Evolutionary conservation across 2,329 filamentous ascomycete genomes (phyloP).

Genomic region (Alternaria triticina): DNA sequence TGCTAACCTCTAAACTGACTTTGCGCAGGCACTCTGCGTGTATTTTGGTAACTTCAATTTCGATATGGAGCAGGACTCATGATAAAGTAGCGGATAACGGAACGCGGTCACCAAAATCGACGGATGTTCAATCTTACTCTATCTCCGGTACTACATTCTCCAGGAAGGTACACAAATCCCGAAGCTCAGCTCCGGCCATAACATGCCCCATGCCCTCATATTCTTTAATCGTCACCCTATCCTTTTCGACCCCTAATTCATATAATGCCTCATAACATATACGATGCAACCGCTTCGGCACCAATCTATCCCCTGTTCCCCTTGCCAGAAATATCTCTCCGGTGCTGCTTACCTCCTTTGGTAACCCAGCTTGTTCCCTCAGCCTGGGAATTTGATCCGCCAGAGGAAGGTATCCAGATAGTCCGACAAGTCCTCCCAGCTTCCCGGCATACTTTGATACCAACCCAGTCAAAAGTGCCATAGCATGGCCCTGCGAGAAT

Average conservation of each 20-base stretch:
- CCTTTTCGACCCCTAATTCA: constrained; percentile 49
- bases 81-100: background rate
- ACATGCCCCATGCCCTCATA: constrained; percentile 59
- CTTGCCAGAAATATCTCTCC: constrained; percentile 56
- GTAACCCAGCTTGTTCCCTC: constrained; percentile 46
- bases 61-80: constrained; percentile 23
- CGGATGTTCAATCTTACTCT: background rate
- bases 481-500: constrained; percentile 57
- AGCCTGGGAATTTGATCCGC: constrained; percentile 48
- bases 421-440: constrained; percentile 51
- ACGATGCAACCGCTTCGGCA: constrained; percentile 54
- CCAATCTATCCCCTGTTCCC: constrained; percentile 56
- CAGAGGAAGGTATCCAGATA: constrained; percentile 58
- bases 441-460: constrained; percentile 50
- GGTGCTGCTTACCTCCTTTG: constrained; percentile 39
- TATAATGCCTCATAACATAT: constrained; percentile 51
- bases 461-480: constrained; percentile 53
- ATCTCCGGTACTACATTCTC: constrained; percentile 47
- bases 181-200: constrained; percentile 51
- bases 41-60: constrained; percentile 63
- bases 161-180: constrained; percentile 55
- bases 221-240: constrained; percentile 50
- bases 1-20: background rate
- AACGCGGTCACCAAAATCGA: background rate
- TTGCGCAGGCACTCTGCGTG: constrained; percentile 60